These are phyloP conservation scores for Microsporum ferrugineum DNA, from an alignment of 2,329 filamentous ascomycete genomes.

Conservation along the genomic window DNA sequence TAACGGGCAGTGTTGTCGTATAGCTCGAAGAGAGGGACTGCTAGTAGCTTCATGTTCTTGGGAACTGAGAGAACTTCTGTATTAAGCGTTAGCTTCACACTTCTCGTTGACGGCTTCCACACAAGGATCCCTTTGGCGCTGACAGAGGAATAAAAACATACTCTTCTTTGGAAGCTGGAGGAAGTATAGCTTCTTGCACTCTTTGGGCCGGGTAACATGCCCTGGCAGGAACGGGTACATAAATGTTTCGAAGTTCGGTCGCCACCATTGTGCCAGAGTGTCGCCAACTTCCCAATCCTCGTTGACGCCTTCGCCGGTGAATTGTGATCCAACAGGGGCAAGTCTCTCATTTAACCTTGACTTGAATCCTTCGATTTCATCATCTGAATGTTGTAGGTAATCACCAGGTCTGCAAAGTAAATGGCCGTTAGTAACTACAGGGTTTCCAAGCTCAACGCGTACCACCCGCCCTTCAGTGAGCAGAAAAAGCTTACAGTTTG, in stretches of 20 bases:
- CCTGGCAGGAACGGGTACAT: slow-evolving; percentile 98
- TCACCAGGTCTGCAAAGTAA: slow-evolving; percentile 58
- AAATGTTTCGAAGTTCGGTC: slow-evolving; percentile 98
- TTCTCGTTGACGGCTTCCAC: neutral
- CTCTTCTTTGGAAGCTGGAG: slow-evolving; percentile 88
- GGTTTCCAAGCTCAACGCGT: no score
- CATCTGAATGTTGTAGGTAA: slow-evolving; percentile 75
- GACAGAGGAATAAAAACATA: slow-evolving; percentile 38
- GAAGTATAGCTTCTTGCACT: slow-evolving; percentile 98
- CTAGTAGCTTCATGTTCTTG: slow-evolving; percentile 99
- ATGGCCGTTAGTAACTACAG: no score
- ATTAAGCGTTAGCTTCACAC: neutral
- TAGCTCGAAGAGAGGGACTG: slow-evolving; percentile 90
- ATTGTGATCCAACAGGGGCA: slow-evolving; percentile 75
- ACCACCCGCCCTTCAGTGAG: neutral
- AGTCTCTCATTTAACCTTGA: slow-evolving; percentile 80
- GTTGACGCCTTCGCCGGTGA: slow-evolving; percentile 73
- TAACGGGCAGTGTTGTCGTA: slow-evolving; percentile 96
- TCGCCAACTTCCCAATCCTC: slow-evolving; percentile 92
- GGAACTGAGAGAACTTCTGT: slow-evolving; percentile 88
- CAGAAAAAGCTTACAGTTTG: slow-evolving; percentile 55
- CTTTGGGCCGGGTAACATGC: slow-evolving; percentile 91
- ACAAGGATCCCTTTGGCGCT: neutral
- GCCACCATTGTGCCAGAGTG: slow-evolving; percentile 95
- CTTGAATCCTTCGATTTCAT: slow-evolving; percentile 94